A percentile compares a stretch with the other conserved stretches of the same genome.
phyloP scores from a whole-genome alignment of 78 protist species.

The Tieghemostelium lacteum region DNA sequence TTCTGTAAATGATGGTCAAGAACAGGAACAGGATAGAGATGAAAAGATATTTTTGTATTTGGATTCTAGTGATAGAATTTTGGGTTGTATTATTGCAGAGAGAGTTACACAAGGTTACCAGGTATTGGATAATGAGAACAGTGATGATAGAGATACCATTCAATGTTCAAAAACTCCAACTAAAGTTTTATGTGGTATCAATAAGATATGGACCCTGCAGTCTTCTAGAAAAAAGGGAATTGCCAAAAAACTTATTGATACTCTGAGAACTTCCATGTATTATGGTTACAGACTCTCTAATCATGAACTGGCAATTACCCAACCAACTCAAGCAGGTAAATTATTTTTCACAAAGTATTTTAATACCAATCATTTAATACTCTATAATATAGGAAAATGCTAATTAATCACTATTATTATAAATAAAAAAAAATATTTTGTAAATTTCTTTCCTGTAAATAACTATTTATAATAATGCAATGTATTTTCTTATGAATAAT shows the following conservation, averaged over 20 bases:
- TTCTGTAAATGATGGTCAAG: background rate
- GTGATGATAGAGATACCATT: background rate
- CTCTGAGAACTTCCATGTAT: constrained; percentile 19
- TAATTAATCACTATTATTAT: background rate
- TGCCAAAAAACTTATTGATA: constrained; percentile 42
- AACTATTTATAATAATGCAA: no score
- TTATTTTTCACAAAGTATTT: constrained; percentile 37
- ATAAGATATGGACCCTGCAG: constrained; percentile 41
- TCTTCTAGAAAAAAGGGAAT: constrained; percentile 21
- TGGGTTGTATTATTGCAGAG: constrained; percentile 52
- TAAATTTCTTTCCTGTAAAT: background rate
- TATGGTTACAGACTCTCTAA: constrained; percentile 20
- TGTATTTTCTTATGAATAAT: constrained; percentile 10
- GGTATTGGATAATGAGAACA: constrained; percentile 1
- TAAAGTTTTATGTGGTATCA: constrained; percentile 37
- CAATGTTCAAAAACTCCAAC: constrained; percentile 5
- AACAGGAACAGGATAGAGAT: constrained; percentile 11
- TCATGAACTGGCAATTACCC: constrained; percentile 30
- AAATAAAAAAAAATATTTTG: no score
- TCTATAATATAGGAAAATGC: constrained; percentile 13
- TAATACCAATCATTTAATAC: constrained; percentile 11
- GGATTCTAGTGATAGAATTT: constrained; percentile 11
- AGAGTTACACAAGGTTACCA: constrained; percentile 11
- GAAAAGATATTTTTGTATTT: constrained; percentile 49
- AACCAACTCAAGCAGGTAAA: constrained; percentile 27